phyloP scores from a whole-genome alignment of 495 filamentous ascomycete genomes.

The Parachaetomium inaequale region DNA sequence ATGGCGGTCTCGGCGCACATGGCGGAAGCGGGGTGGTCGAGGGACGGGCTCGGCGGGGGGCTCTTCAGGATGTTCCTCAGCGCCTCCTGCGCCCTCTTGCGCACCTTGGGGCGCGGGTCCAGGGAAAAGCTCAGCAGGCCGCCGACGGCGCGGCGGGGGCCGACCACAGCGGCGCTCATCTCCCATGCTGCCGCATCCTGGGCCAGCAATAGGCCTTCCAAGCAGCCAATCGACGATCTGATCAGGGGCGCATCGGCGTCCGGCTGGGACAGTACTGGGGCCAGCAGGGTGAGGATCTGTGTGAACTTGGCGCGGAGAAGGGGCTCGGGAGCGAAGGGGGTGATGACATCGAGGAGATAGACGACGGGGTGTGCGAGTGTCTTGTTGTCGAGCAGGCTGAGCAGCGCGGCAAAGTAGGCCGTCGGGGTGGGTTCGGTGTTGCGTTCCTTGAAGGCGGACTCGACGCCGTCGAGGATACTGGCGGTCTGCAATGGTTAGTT shows the following conservation, averaged over 20 bases:
- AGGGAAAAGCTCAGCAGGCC: slow-evolving; percentile 80
- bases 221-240: slow-evolving; percentile 82
- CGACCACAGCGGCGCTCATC: slow-evolving; percentile 72
- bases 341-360: slow-evolving; percentile 90
- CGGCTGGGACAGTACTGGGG: slow-evolving; percentile 70
- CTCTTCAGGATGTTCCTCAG: slow-evolving; percentile 74
- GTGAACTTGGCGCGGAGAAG: slow-evolving; percentile 89
- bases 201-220: slow-evolving; percentile 81
- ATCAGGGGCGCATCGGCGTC: slow-evolving; percentile 88
- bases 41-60: slow-evolving; percentile 80
- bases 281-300: slow-evolving; percentile 82
- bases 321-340: slow-evolving; percentile 73
- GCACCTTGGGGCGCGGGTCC: slow-evolving; percentile 89
- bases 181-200: slow-evolving; percentile 89
- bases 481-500: slow-evolving; percentile 58
- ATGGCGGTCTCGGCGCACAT: slow-evolving; percentile 92
- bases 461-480: slow-evolving; percentile 83
- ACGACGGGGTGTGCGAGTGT: slow-evolving; percentile 83
- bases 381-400: slow-evolving; percentile 84
- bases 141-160: slow-evolving; percentile 82
- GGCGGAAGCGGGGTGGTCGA: slow-evolving; percentile 90
- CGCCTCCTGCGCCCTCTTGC: slow-evolving; percentile 91
- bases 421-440: slow-evolving; percentile 77
- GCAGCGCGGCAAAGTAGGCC: slow-evolving; percentile 92
- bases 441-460: slow-evolving; percentile 85